phyloP scores from a whole-genome alignment of 2,329 filamentous ascomycete genomes.

The Metarhizium robertsii region DNA sequence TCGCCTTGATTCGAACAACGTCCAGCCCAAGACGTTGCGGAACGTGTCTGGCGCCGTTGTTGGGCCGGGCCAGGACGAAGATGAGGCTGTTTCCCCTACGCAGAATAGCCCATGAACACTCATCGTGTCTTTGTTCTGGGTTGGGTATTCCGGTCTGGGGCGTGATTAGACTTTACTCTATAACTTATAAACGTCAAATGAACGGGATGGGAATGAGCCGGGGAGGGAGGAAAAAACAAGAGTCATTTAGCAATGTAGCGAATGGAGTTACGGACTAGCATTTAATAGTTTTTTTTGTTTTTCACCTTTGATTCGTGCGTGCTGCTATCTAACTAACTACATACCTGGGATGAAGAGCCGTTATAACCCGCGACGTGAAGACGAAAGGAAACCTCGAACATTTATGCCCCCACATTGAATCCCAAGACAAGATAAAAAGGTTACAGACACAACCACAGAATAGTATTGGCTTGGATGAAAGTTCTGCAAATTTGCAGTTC shows the following conservation, averaged over 20 bases:
- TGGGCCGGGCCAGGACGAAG: slow-evolving; percentile 8
- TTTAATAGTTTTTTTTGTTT: background rate
- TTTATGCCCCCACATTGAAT: background rate
- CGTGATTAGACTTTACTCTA: background rate
- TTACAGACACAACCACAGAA: background rate
- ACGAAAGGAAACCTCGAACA: background rate
- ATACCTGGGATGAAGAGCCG: background rate
- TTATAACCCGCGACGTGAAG: background rate
- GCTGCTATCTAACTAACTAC: background rate
- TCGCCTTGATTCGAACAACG: slow-evolving; percentile 33
- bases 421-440: background rate
- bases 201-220: background rate
- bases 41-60: slow-evolving; percentile 32
- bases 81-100: slow-evolving; percentile 5
- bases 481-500: background rate
- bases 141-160: background rate
- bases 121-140: too few species aligned
- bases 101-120: background rate
- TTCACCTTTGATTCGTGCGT: background rate
- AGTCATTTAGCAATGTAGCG: background rate
- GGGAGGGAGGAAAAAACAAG: background rate
- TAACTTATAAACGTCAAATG: background rate
- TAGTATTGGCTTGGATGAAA: background rate
- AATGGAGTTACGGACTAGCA: background rate
- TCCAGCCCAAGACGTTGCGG: slow-evolving; percentile 29